These are phyloP conservation scores for Trichoderma sp. DNA, from an alignment of 2,329 filamentous ascomycete genomes.

Conservation along the genomic window DNA sequence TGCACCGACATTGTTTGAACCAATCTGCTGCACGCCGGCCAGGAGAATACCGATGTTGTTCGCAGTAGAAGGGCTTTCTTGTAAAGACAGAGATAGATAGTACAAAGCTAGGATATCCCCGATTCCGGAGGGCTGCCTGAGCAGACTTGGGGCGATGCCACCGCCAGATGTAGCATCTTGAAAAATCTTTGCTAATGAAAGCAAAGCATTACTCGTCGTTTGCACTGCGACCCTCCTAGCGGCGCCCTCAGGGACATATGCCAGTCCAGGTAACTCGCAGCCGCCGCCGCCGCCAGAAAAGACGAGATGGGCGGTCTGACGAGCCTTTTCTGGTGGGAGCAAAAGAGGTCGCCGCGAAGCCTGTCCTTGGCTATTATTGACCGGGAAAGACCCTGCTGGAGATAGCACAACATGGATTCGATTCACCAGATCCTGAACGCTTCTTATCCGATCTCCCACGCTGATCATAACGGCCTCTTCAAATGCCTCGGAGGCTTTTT, in stretches of 20 bases:
- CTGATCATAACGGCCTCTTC: conserved; percentile 94
- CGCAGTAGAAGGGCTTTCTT: conserved; percentile 94
- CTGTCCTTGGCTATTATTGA: conserved; percentile 28
- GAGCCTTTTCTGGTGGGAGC: conserved; percentile 79
- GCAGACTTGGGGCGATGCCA: conserved; percentile 56
- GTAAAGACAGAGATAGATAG: conserved; percentile 90
- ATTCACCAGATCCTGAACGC: conserved; percentile 77
- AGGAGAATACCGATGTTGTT: conserved; percentile 98
- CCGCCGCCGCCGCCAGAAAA: conserved; percentile 74
- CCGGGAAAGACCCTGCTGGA: conserved; percentile 31
- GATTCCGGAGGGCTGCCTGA: conserved; percentile 72
- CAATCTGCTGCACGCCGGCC: conserved; percentile 82
- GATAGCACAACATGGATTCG: conserved; percentile 74
- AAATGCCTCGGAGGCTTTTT: conserved; percentile 81
- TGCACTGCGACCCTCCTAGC: conserved; percentile 81
- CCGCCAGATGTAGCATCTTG: conserved; percentile 91
- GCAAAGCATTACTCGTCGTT: conserved; percentile 91
- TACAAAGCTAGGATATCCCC: conserved; percentile 93
- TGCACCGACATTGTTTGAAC: conserved; percentile 39
- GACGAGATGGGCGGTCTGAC: conserved; percentile 79
- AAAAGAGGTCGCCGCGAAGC: conserved; percentile 62
- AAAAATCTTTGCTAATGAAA: conserved; percentile 96
- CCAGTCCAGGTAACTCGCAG: conserved; percentile 74
- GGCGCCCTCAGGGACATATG: conserved; percentile 69
- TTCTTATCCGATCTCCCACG: conserved; percentile 69